These are phyloP conservation scores for Ormosia emarginata DNA, from an alignment of 306 rosid species.

Conservation along the genomic window DNA sequence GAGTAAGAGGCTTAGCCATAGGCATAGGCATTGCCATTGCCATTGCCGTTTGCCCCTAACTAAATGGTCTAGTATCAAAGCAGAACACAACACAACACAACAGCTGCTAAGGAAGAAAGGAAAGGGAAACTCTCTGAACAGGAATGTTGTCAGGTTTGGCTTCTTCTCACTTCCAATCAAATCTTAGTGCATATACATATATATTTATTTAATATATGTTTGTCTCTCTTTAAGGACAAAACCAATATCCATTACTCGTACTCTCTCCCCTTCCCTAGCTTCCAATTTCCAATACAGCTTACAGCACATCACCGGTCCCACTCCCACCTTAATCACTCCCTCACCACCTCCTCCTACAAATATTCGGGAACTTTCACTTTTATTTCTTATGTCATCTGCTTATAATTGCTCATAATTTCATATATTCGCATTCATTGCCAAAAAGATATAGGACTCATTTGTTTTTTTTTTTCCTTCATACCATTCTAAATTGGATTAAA, in stretches of 20 bases:
- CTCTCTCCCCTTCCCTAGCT: slow-evolving; percentile 5
- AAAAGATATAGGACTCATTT: not conserved
- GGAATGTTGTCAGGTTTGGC: slow-evolving; percentile 29
- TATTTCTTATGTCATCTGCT: slow-evolving; percentile 9
- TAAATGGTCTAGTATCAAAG: not conserved
- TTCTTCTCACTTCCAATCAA: slow-evolving; percentile 21
- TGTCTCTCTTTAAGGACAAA: slow-evolving; percentile 9
- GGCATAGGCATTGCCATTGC: not conserved
- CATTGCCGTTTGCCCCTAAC: not conserved
- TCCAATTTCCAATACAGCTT: slow-evolving; percentile 39
- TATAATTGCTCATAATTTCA: slow-evolving; percentile 26
- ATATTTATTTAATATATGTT: not conserved
- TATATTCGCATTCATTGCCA: slow-evolving; percentile 28
- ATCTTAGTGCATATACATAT: not conserved
- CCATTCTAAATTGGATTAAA: not conserved
- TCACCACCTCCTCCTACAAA: not conserved
- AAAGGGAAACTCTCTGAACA: slow-evolving; percentile 14
- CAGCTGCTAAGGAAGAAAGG: not conserved
- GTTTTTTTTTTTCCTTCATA: not conserved
- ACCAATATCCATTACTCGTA: not conserved
- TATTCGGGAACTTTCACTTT: slow-evolving; percentile 15
- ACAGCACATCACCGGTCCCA: slow-evolving; percentile 29
- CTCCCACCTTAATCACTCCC: not conserved
- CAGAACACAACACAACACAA: not conserved
- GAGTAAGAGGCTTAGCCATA: not conserved